Base-by-base conservation (phyloP, 495 filamentous ascomycete species). In the Aspergillus ellipticus region DNA sequence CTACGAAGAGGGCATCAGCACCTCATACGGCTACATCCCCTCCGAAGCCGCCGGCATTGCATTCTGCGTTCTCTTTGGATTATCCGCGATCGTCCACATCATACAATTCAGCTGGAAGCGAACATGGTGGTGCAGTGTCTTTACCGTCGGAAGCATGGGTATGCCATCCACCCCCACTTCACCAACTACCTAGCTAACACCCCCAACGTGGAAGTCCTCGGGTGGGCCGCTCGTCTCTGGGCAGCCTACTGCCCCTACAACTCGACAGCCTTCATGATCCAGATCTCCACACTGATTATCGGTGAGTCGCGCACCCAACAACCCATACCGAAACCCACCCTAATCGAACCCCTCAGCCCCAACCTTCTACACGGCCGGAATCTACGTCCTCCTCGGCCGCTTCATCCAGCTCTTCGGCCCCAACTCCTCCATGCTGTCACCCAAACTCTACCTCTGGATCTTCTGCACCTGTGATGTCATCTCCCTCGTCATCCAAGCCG, bases 241-340 rank as follows among this genome's bases (percentile, higher is more conserved):
- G 79, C 81, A 24, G 55, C 77, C 19, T 51, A 78, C 54, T 85
- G 83, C 58, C 78, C 80, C 6, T 84, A 85, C 59, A 79, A 79
- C 55, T 50, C 60, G 39, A 74, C 68, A 20, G 74, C 79, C 9
- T 86, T 85, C 61, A 64, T 83, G 4, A 81, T 85, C 69, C 82
- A 86, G 54, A 84, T 86, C 45, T 78, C 79, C 10, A 82, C 79
- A 26, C 75, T 86, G n/a, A 85, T 86, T 63, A 83, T 85, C 56
- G 79, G 77, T 80, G 16, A 22, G 42, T n/a, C n/a, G n/a, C n/a
- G n/a, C n/a, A n/a, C n/a, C n/a, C n/a, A n/a, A n/a, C n/a, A n/a
- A n/a, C n/a, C n/a, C n/a, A n/a, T n/a, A n/a, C n/a, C n/a, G n/a
- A n/a, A n/a, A n/a, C n/a, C n/a, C n/a, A n/a, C n/a, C n/a, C n/a